A percentile compares a stretch with the other conserved stretches of the same genome.
phyloP scores from a whole-genome alignment of 176 grass and related monocot species.

The Carex kokanica region DNA sequence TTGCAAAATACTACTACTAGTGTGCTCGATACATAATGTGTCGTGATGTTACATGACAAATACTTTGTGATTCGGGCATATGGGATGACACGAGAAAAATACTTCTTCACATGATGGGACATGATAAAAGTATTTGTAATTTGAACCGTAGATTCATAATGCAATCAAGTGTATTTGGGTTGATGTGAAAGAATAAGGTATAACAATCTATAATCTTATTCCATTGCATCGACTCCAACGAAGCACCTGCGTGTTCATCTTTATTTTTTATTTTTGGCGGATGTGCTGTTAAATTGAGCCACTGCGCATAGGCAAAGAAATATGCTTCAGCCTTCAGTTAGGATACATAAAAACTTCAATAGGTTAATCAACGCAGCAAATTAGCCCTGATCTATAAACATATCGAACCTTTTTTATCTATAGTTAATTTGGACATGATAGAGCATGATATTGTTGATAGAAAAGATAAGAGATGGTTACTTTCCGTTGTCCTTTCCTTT shows the following conservation, averaged over 20 bases:
- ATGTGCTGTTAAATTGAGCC: not conserved
- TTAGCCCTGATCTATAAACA: not conserved
- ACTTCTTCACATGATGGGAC: too few species aligned
- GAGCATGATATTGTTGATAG: too few species aligned
- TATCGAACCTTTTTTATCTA: too few species aligned
- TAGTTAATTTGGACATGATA: not conserved
- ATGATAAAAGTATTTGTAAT: not conserved
- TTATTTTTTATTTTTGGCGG: not conserved
- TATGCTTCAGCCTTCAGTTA: not conserved
- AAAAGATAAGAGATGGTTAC: too few species aligned
- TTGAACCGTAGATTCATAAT: not conserved
- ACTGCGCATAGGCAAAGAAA: not conserved
- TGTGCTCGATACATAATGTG: too few species aligned
- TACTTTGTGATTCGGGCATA: too few species aligned
- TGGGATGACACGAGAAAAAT: too few species aligned
- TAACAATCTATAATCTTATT: not conserved
- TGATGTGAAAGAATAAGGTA: not conserved
- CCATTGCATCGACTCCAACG: too few species aligned
- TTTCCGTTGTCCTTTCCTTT: too few species aligned
- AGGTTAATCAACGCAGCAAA: not conserved
- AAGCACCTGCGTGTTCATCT: too few species aligned
- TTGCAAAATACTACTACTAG: not conserved
- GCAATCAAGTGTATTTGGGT: not conserved
- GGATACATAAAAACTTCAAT: not conserved
- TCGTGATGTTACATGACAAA: too few species aligned